These are phyloP conservation scores for Malus sieversii DNA, from an alignment of 306 rosid species.

Conservation along the genomic window DNA sequence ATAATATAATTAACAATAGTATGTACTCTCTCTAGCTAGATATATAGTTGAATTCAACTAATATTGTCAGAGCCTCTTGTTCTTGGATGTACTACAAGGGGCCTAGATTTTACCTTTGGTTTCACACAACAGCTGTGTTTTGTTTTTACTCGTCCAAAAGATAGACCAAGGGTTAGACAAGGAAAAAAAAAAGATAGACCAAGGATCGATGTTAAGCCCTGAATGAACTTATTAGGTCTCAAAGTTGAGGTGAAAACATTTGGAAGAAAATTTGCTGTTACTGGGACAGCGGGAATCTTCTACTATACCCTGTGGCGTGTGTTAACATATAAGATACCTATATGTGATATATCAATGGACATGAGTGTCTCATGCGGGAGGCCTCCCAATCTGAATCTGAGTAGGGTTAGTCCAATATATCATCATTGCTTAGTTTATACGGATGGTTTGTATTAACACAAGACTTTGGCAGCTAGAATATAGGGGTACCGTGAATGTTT, in stretches of 20 bases:
- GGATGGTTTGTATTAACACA: neutral
- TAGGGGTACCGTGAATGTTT: too few relatives aligned
- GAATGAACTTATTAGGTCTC: neutral
- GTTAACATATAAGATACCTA: neutral
- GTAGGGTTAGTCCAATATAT: neutral
- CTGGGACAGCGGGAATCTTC: neutral
- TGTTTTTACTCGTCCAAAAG: neutral
- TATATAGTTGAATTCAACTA: neutral
- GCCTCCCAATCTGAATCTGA: neutral
- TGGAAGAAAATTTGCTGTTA: neutral
- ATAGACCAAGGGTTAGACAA: neutral
- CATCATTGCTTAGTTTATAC: neutral
- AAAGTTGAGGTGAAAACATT: neutral
- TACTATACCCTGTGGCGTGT: neutral
- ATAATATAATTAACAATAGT: neutral
- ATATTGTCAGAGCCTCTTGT: neutral
- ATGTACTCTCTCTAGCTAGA: neutral
- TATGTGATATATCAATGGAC: neutral
- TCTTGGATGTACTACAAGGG: neutral
- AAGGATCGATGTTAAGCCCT: neutral
- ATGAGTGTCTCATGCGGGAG: neutral
- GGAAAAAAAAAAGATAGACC: neutral
- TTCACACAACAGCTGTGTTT: conserved; percentile 8
- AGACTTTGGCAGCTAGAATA: too few relatives aligned
- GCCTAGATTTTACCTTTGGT: neutral